These are phyloP conservation scores for Suaeda aralocaspica DNA, from an alignment of 148 eudicot species.

Conservation along the genomic window DNA sequence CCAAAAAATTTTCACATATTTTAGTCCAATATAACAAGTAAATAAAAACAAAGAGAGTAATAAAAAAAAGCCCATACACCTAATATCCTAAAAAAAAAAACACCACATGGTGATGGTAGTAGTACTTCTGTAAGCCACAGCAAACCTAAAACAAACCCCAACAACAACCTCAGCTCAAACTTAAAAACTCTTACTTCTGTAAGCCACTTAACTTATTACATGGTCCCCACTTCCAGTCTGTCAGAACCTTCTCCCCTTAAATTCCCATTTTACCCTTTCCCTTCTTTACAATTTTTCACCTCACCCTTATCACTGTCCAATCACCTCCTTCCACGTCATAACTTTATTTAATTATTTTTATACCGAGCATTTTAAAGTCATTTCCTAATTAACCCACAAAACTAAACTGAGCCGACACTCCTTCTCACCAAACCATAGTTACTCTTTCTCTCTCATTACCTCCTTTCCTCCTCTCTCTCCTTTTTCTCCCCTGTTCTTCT, in stretches of 20 bases:
- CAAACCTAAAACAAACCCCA: no score
- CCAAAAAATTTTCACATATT: no score
- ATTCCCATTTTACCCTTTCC: background rate
- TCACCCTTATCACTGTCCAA: constrained; percentile 14
- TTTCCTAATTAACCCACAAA: constrained; percentile 2
- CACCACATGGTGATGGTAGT: no score
- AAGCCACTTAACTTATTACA: background rate
- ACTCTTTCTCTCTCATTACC: constrained; percentile 7
- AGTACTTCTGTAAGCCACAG: no score
- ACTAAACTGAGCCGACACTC: constrained; percentile 39
- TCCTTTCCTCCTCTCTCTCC: background rate
- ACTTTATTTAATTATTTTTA: background rate
- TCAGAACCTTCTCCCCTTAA: constrained; percentile 28
- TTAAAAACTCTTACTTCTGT: background rate
- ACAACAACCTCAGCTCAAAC: background rate
- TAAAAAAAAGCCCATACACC: background rate
- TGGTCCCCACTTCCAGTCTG: constrained; percentile 38
- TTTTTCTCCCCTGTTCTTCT: background rate
- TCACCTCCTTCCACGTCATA: constrained; percentile 23
- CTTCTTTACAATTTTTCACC: constrained; percentile 1
- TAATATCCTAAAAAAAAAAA: no score
- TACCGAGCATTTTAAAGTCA: constrained; percentile 24
- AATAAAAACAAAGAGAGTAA: no score
- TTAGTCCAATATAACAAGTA: no score
- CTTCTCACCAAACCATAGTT: constrained; percentile 42